A percentile compares a stretch with the other conserved stretches of the same genome.
phyloP scores from a whole-genome alignment of 176 grass and related monocot genomes.

The Paspalum notatum region DNA sequence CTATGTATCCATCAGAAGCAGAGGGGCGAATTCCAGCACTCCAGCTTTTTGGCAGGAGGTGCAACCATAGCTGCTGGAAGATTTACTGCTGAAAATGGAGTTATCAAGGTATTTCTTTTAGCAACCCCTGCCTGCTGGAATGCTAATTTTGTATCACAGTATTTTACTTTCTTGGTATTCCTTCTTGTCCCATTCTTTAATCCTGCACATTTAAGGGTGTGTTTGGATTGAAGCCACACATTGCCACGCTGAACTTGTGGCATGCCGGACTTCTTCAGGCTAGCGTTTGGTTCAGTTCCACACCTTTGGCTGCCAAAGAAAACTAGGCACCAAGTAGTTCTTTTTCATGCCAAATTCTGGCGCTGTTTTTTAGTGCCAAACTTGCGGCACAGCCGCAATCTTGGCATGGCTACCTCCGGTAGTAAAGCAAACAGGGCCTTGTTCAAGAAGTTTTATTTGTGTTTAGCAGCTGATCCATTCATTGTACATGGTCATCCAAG shows the following conservation, averaged over 20 bases:
- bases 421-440: neutral
- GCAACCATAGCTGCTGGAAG: constrained; percentile 85
- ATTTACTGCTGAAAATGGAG: constrained; percentile 71
- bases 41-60: constrained; percentile 96
- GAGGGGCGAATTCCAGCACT: constrained; percentile 94
- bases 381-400: too few species aligned
- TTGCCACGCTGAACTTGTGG: too few species aligned
- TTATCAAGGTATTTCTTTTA: constrained; percentile 64
- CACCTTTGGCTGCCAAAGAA: too few species aligned
- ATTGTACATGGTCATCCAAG: constrained; percentile 1
- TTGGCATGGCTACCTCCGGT: too few species aligned
- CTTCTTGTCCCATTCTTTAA: neutral
- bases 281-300: too few species aligned
- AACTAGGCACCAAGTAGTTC: too few species aligned
- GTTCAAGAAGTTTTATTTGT: neutral
- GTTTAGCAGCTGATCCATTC: neutral
- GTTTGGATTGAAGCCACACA: too few species aligned
- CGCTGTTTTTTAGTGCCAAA: too few species aligned
- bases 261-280: too few species aligned
- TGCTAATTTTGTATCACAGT: neutral
- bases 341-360: too few species aligned
- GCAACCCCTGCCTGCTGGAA: neutral
- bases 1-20: constrained; percentile 61
- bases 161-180: constrained; percentile 17
- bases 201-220: neutral